Evolutionary conservation across 768 basidiomycete species (phyloP).

Genomic region (Hortiboletus flavorubellus): DNA sequence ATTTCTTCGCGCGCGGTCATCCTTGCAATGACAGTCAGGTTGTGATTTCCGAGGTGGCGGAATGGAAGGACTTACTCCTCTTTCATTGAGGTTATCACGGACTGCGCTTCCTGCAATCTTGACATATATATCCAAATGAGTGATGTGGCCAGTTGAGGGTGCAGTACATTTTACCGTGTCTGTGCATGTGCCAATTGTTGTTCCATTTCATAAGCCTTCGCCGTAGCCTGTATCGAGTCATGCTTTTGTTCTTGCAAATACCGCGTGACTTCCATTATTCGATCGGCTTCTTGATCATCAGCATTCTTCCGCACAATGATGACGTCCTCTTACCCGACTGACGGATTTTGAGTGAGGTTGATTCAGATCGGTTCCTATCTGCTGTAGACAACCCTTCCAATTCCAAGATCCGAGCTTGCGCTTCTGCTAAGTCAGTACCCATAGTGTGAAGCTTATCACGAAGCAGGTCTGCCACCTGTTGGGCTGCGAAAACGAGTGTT

Average conservation of each 20-base stretch:
- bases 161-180: conserved; percentile 15
- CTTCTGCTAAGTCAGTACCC: conserved; percentile 42
- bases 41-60: conserved; percentile 7
- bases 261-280: conserved; percentile 21
- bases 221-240: conserved; percentile 24
- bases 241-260: conserved; percentile 28
- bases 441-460: conserved; percentile 44
- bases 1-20: conserved; percentile 22
- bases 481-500: conserved; percentile 32
- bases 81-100: conserved; percentile 26
- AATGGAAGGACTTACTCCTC: conserved; percentile 31
- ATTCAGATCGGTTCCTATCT: conserved; percentile 24
- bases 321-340: conserved; percentile 23
- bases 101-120: conserved; percentile 29
- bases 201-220: conserved; percentile 25
- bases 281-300: conserved; percentile 22
- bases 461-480: conserved; percentile 47
- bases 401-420: conserved; percentile 37
- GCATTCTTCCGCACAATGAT: not conserved
- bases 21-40: conserved; percentile 17
- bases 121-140: conserved; percentile 9
- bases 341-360: conserved; percentile 19
- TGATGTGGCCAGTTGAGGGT: not conserved
- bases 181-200: conserved; percentile 23
- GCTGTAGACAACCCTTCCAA: conserved; percentile 29